Evolutionary conservation across 306 rosid genomes (phyloP).

Genomic region (Trifolium repens): DNA sequence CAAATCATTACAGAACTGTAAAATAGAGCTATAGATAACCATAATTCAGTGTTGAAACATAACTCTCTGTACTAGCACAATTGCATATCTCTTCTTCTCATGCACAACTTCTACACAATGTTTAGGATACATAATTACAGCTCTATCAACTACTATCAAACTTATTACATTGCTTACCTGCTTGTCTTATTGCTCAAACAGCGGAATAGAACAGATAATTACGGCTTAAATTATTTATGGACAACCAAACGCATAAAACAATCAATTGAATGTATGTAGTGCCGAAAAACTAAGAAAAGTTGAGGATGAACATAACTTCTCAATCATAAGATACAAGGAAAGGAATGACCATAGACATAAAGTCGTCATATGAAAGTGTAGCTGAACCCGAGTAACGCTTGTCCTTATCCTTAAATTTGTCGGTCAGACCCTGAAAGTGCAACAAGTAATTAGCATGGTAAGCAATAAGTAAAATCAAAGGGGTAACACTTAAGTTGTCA

Average conservation of each 20-base stretch:
- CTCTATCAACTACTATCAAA: background rate
- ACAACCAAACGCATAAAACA: conserved; percentile 39
- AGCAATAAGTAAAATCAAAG: background rate
- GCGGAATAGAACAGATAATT: conserved; percentile 14
- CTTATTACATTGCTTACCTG: conserved; percentile 1
- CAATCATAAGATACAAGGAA: conserved; percentile 79
- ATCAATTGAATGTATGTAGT: conserved; percentile 44
- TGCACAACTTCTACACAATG: background rate
- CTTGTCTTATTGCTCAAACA: background rate
- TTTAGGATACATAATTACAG: background rate
- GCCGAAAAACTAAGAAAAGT: conserved; percentile 32
- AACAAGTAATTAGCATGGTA: conserved; percentile 18
- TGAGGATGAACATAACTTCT: conserved; percentile 18
- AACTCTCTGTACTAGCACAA: background rate
- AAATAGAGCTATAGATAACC: background rate
- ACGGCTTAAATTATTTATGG: conserved; percentile 20
- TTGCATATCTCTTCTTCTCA: background rate
- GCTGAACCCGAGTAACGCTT: conserved; percentile 66
- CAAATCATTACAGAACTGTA: background rate
- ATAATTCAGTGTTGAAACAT: background rate
- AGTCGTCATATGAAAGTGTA: conserved; percentile 60
- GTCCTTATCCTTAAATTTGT: conserved; percentile 89
- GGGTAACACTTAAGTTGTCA: background rate
- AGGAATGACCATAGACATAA: conserved; percentile 83
- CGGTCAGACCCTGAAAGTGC: conserved; percentile 85